Evolutionary conservation across 169 alveolate species (phyloP), one percentile per base, ranked within the genome.

Genomic region (Cryptosporidium ubiquitum): DNA sequence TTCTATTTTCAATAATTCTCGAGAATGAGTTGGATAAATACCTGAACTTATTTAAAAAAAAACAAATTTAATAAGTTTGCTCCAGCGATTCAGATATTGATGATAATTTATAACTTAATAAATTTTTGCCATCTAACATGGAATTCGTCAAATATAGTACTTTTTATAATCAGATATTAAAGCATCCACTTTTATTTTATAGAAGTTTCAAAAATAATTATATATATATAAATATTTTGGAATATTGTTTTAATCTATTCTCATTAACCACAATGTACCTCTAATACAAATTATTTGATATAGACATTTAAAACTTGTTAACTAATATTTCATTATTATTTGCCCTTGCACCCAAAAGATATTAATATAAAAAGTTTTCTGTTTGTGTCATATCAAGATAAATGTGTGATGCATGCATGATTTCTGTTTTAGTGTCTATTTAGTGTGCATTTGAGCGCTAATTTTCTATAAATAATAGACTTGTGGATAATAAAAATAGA

Each of bases 381-480:
- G 44, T 37, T 61, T 61, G 37, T 79, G 89, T 40, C 51, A 73
- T 58, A 42, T 9, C 42, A 58, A 33, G 70, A 55, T 26, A 20
- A 52, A 69, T 71, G 89, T 79, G 89, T 79, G 89, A 61, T 79
- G 89, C 89, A 79, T 79, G 89, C 89, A 79, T 58, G 75, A 79
- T 79, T 79, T 61, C 23, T 47, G 75, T 71, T 39, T 49, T 79
- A 58, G 61, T 75, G 89, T 79, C 89, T 79, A 64, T 40, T 66
- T 49, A 42, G 66, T 79, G 71, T 79, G 89, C 71, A 64, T 64
- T 64, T 79, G 75, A 37, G 89, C 75, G 69, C 66, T 52, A 58
- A 71, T 52, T 31, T 51, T 40, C 44, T 52, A 23, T 23, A 26
- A 39, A 9, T 42, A 33, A 16, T 74, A 55, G 31, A 33, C 12